Evolutionary conservation across 768 basidiomycete species (phyloP), one percentile per base, ranked within the genome.

Genomic region (Filobasidium floriforme): DNA sequence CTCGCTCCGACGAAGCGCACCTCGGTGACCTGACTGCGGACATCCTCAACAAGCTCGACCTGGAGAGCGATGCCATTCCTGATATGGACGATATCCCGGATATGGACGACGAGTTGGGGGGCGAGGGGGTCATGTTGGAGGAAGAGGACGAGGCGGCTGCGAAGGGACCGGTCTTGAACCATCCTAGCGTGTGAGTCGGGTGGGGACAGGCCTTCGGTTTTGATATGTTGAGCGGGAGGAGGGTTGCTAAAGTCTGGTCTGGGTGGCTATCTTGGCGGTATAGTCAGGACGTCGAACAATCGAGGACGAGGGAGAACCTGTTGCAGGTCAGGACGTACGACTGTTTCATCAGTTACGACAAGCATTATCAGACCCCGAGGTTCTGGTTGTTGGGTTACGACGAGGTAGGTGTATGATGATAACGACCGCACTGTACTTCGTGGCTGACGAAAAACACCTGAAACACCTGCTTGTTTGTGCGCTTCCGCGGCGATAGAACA

Each of bases 341-440:
- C 78, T 93, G 97, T 74, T 90, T 96, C 88, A 98, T 99, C 82
- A 91, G 90, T 59, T 99, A 98, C 79, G 96, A 99, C 84, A 99
- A 98, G 82, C 94, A 93, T 80, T 98, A 99, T 80, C 96, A 98
- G 79, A 97, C 93, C 14, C 96, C 96, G 26, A 86, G 94, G 71
- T 89, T 97, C 77, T 99, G 96, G 96, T 81, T 99, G 66, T 85
- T 93, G 70, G 96, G 96, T 22, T 97, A 97, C 76, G 93, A 97
- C 76, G 96, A 98, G 85, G 92, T 89, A n/a, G 24, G 59, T 19
- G 7, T 18, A 51, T 18, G 28, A 37, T 9, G 32, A 37, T 37
- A 3, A 9, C 32, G 37, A 5, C n/a, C 29, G 44, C 37, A 18
- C 1, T 14, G 32, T 28, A 11, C 49, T 1, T 26, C 19, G 18